A percentile compares a stretch with the other conserved stretches of the same genome.
Conservation (phyloP, 2,329 filamentous ascomycete genomes). For the Stachybotrys echinatus region DNA sequence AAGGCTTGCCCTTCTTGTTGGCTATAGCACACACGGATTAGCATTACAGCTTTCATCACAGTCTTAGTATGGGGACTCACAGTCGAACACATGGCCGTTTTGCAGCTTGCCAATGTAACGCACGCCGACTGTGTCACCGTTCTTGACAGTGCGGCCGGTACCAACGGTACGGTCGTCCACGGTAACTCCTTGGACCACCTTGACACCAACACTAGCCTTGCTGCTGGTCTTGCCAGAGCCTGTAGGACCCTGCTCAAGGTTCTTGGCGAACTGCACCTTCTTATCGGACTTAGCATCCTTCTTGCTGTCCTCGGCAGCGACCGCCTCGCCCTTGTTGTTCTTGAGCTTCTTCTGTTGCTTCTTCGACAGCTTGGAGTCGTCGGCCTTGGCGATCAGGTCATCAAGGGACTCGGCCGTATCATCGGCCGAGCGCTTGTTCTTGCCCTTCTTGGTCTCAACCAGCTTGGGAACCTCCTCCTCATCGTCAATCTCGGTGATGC, state of each 20-base stretch:
- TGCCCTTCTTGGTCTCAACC: conserved; percentile 61
- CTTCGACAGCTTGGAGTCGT: conserved; percentile 79
- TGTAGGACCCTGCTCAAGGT: conserved; percentile 94
- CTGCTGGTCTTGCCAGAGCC: conserved; percentile 47
- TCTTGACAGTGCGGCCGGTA: conserved; percentile 78
- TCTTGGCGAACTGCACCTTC: conserved; percentile 99
- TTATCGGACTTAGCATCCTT: conserved; percentile 61
- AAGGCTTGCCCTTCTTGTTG: conserved; percentile 99
- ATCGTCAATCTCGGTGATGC: conserved; percentile 76
- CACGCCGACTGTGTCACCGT: conserved; percentile 85
- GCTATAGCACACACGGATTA: conserved; percentile 40
- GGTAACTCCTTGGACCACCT: conserved; percentile 81
- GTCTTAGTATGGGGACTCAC: conserved; percentile 45
- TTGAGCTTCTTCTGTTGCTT: conserved; percentile 98
- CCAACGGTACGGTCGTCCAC: conserved; percentile 95
- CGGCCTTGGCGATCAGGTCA: conserved; percentile 73
- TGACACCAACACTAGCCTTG: conserved; percentile 58
- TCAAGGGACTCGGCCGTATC: conserved; percentile 67
- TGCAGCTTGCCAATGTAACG: conserved; percentile 97
- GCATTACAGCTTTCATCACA: not conserved
- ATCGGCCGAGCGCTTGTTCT: conserved; percentile 91
- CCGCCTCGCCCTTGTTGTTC: conserved; percentile 94
- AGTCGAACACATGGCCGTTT: conserved; percentile 92
- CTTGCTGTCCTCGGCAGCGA: conserved; percentile 53
- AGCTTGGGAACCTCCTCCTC: conserved; percentile 68